Percentiles rank a stretch among this genome's conserved stretches.
Conservation (phyloP, 441 rosid genomes). For the Brassica balearica region DNA sequence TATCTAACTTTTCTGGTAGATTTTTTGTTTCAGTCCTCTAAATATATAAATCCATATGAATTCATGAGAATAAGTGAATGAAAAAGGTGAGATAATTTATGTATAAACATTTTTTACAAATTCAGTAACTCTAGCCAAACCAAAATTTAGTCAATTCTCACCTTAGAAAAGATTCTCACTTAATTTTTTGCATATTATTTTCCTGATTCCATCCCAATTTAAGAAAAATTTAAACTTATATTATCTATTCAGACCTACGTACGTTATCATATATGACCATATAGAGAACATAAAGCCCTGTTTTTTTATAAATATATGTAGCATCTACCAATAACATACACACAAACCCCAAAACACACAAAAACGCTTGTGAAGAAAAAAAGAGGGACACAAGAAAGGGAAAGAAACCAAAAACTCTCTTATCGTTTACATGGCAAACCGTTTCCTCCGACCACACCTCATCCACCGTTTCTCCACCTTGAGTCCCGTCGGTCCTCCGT, state of each 20-base stretch:
- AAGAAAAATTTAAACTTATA: background rate
- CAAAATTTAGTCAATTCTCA: constrained; percentile 24
- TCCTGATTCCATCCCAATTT: constrained; percentile 7
- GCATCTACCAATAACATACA: constrained; percentile 28
- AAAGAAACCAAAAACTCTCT: constrained; percentile 11
- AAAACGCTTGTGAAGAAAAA: constrained; percentile 33
- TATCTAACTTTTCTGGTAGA: background rate
- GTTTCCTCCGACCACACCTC: constrained; percentile 49
- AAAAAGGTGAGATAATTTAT: constrained; percentile 7
- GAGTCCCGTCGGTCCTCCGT: constrained; percentile 32
- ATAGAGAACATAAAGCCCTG: constrained; percentile 2
- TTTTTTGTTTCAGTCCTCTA: background rate
- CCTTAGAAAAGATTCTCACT: constrained; percentile 21
- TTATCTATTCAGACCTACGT: constrained; percentile 7
- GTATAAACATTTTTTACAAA: background rate
- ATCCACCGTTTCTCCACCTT: constrained; percentile 54
- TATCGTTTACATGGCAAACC: constrained; percentile 52
- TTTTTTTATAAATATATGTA: constrained; percentile 26
- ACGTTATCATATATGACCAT: constrained; percentile 2
- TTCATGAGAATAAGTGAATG: background rate
- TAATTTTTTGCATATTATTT: background rate
- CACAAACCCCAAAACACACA: constrained; percentile 36
- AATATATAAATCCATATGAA: background rate
- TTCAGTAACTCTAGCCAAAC: constrained; percentile 14
- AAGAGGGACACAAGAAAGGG: background rate